Evolutionary conservation across 352 stramenopile genomes (phyloP), one percentile per base, ranked within the genome.

Genomic region (Phytophthora podocarpi): DNA sequence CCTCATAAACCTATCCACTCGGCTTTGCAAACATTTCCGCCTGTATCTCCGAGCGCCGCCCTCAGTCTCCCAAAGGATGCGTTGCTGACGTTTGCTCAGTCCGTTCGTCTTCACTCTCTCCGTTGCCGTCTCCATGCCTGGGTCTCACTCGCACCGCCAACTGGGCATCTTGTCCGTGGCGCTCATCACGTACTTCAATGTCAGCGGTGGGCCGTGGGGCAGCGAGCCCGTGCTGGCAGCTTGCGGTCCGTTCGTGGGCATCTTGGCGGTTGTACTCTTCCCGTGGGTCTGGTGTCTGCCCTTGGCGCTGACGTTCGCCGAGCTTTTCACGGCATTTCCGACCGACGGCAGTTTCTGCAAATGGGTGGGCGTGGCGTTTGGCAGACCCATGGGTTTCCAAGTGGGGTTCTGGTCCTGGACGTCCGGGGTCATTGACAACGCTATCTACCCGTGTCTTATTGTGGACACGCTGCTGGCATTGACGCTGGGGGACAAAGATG

Each of bases 361-460:
- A 45, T 95, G 86, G 86, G 80, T 95, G 35, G 82, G 85, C 27
- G 72, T 84, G 23, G 84, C 82, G 13, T 95, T 95, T 65, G 86
- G 84, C 6, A 74, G 79, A 18, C 85, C 86, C 56, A 91, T 90
- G 88, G 88, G 85, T 50, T 96, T 96, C 67, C 80, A 93, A 35
- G 79, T 92, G 24, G 85, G 84, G 34, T 95, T 77, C 46, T 95
- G 85, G 88, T 91, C 75, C 43, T 96, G 87, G 87, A 80, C 88
- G 23, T 73, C 77, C 5, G 82, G 78, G 20, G 81, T 94, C 48
- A 93, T 94, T 52, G 86, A 94, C 69, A 93, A 91, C 34, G 82
- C 85, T 41, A 91, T 93, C 70, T 95, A 94, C 49, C 87, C 87
- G 7, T 89, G 83, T 50, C 64, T 96, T 2, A 89, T 91, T 36